A percentile compares a stretch with the other conserved stretches of the same genome.
Conservation (phyloP, 805 yeast species). For the Yamadazyma phyllophila region DNA sequence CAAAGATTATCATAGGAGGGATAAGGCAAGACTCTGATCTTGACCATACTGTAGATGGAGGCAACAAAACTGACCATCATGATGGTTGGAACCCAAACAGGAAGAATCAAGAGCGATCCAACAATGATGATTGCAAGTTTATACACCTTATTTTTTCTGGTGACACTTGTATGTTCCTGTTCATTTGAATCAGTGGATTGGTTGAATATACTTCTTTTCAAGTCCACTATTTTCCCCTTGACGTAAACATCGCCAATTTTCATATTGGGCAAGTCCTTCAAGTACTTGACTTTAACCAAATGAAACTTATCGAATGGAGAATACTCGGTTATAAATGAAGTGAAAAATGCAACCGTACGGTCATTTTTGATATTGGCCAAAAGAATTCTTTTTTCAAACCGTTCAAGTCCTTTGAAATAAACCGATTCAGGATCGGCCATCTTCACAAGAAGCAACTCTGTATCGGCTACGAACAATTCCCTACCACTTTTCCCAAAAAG, state of each 20-base stretch:
- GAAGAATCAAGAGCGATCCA: constrained; percentile 33
- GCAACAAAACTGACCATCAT: constrained; percentile 33
- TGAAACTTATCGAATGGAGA: constrained; percentile 65
- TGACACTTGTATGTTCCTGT: constrained; percentile 39
- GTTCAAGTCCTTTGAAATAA: constrained; percentile 53
- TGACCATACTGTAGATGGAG: constrained; percentile 40
- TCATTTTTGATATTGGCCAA: constrained; percentile 81
- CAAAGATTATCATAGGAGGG: constrained; percentile 32
- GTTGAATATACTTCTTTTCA: constrained; percentile 28
- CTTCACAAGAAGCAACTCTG: constrained; percentile 44
- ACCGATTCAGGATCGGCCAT: constrained; percentile 51
- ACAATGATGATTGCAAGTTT: constrained; percentile 21
- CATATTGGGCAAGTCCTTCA: constrained; percentile 44
- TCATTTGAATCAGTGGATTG: constrained; percentile 12
- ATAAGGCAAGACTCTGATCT: constrained; percentile 24
- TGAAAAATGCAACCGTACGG: constrained; percentile 83
- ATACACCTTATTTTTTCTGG: constrained; percentile 27
- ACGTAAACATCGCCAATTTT: constrained; percentile 36
- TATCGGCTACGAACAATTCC: constrained; percentile 36
- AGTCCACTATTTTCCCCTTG: constrained; percentile 53
- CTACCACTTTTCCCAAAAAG: constrained; percentile 38
- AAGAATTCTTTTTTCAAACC: constrained; percentile 55
- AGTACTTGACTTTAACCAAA: constrained; percentile 44
- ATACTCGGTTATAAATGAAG: constrained; percentile 69
- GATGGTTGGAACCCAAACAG: constrained; percentile 52